A percentile compares a stretch with the other conserved stretches of the same genome.
Evolutionary conservation across 2,329 filamentous ascomycete species (phyloP).

Genomic region (Emergomyces orientalis): DNA sequence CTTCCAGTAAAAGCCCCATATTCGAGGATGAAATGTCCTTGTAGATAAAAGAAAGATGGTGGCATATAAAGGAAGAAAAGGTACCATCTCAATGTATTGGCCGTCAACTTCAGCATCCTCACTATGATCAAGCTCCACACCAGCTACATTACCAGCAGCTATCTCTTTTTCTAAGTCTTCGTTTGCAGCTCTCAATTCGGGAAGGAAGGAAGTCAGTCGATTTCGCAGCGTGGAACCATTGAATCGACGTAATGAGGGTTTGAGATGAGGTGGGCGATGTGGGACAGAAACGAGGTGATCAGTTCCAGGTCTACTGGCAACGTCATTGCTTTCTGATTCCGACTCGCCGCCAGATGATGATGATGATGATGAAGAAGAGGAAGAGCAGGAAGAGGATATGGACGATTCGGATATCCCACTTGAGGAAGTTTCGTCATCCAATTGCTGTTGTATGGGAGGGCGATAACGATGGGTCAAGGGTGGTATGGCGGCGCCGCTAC

Average conservation of each 20-base stretch:
- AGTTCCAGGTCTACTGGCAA: background rate
- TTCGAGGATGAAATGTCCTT: background rate
- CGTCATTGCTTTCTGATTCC: conserved; percentile 15
- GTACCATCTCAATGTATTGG: conserved; percentile 19
- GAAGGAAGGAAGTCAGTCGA: conserved; percentile 34
- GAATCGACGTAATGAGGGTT: conserved; percentile 27
- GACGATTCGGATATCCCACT: conserved; percentile 7
- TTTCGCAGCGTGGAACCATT: conserved; percentile 26
- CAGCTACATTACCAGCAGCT: conserved; percentile 21
- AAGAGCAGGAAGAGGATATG: conserved; percentile 13
- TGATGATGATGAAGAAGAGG: conserved; percentile 15
- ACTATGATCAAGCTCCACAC: conserved; percentile 11
- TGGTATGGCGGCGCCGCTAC: background rate
- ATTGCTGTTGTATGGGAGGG: background rate
- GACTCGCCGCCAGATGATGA: conserved; percentile 22
- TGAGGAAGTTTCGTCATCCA: conserved; percentile 16
- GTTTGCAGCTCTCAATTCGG: conserved; percentile 37
- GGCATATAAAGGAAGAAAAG: background rate
- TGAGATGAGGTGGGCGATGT: conserved; percentile 23
- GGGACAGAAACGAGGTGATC: conserved; percentile 19
- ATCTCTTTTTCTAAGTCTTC: conserved; percentile 33
- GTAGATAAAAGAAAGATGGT: background rate
- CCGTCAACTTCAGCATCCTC: conserved; percentile 6
- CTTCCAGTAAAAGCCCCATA: background rate
- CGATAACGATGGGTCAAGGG: background rate